Percentiles rank a stretch among this genome's conserved stretches.
These are phyloP conservation scores for Vickermania ingenoplastis DNA, from an alignment of 208 protist genomes.

Conservation along the genomic window DNA sequence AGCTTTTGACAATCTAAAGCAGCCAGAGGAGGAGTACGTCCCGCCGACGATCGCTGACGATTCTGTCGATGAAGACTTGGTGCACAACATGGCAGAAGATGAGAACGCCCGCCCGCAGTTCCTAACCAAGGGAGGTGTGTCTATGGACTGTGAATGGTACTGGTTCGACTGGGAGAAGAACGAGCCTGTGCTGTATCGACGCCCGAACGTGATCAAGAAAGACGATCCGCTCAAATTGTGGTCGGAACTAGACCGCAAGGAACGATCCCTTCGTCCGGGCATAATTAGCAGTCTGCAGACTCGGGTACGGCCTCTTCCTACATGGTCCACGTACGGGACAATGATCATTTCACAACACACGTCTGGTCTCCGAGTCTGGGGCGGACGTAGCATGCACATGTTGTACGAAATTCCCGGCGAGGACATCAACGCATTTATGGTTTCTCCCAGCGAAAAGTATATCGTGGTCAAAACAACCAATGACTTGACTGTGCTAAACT, in stretches of 20 bases:
- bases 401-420: conserved; percentile 65
- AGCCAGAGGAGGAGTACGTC: conserved; percentile 54
- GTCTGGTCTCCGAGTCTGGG: conserved; percentile 75
- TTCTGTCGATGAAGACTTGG: conserved; percentile 58
- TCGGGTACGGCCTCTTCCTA: conserved; percentile 53
- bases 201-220: conserved; percentile 41
- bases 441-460: conserved; percentile 84
- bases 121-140: conserved; percentile 62
- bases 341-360: conserved; percentile 74
- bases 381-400: conserved; percentile 68
- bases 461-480: conserved; percentile 76
- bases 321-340: conserved; percentile 80
- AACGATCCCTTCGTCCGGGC: conserved; percentile 45
- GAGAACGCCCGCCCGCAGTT: conserved; percentile 73
- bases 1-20: conserved; percentile 37
- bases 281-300: conserved; percentile 60
- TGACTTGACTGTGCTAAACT: conserved; percentile 74
- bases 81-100: conserved; percentile 80
- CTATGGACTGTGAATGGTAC: conserved; percentile 75
- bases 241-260: conserved; percentile 71
- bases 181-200: conserved; percentile 61
- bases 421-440: conserved; percentile 70
- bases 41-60: conserved; percentile 36
- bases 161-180: conserved; percentile 79
- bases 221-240: conserved; percentile 59